Evolutionary conservation across 2,329 filamentous ascomycete genomes (phyloP), one percentile per base, ranked within the genome.

Genomic region (Fusarium aywerte): DNA sequence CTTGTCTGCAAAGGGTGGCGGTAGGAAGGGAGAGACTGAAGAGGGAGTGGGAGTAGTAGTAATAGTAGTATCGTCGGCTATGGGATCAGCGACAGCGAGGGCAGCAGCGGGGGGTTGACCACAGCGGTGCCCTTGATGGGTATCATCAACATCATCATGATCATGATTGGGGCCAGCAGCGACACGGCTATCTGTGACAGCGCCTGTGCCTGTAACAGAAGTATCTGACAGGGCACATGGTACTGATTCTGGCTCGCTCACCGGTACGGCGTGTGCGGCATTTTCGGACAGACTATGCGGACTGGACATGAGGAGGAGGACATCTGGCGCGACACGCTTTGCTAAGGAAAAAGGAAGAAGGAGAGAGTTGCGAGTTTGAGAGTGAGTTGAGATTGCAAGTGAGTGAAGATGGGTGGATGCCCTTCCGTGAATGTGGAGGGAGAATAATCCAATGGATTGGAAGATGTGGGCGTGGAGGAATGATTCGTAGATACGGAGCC

Each of bases 221-320:
- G 52, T 58, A 64, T 63, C 64, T 67, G 65, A 45, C 63, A 65
- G 52, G 64, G 49, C 64, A 60, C 58, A 60, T 59, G 57, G 57
- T 29, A 50, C 27, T 33, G 47, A 44, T 63, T 57, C 65, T 65
- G 56, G 61, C 57, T 69, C 75, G 76, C 76, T 83, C 78, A 84
- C 76, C 75, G 77, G 75, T 76, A 77, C 79, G 76, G 81, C 76
- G 76, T 74, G 75, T 84, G 84, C 82, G 83, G 82, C 83, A 86
- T 85, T 83, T 84, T 84, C 82, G 79, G 78, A 77, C 76, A 79
- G 77, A 76, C 76, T 76, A 76, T 79, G 78, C 80, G 80, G 79
- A 76, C 77, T 83, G 79, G 84, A 87, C 85, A 87, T 87, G 84
- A 82, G 84, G 80, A 82, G 84, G 80, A 79, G 78, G 79, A 83